A percentile compares a stretch with the other conserved stretches of the same genome.
Conservation (phyloP, 257 asterid species). For the Ilex asprella region DNA sequence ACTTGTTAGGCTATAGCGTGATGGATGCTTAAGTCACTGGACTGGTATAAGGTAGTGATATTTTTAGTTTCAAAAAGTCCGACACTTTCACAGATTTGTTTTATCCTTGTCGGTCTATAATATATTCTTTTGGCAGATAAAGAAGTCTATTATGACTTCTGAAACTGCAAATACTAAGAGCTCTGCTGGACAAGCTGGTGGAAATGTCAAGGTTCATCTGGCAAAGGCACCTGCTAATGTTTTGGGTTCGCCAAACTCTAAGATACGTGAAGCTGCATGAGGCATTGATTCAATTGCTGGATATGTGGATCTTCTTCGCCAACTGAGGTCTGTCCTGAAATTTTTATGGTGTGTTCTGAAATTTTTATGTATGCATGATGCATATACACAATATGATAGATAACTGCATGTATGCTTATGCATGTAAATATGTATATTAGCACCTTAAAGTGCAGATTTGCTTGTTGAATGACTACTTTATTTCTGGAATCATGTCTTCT, state of each 20-base stretch:
- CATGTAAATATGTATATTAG: too few species aligned
- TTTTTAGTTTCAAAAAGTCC: not conserved
- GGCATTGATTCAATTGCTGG: not conserved
- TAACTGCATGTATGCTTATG: too few species aligned
- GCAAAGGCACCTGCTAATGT: slow-evolving; percentile 49
- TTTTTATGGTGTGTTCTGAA: too few species aligned
- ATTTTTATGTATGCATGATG: too few species aligned
- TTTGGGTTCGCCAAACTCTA: slow-evolving; percentile 58
- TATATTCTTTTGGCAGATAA: slow-evolving; percentile 42
- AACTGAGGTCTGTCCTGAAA: too few species aligned
- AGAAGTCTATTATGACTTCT: slow-evolving; percentile 41
- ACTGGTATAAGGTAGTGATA: not conserved
- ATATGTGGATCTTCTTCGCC: not conserved
- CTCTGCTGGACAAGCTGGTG: slow-evolving; percentile 51
- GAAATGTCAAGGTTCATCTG: slow-evolving; percentile 52
- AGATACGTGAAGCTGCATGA: slow-evolving; percentile 57
- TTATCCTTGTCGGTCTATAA: not conserved
- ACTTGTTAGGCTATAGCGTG: not conserved
- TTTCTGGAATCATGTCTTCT: too few species aligned
- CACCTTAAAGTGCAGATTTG: too few species aligned
- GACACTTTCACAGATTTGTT: not conserved
- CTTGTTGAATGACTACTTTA: too few species aligned
- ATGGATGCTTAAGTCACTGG: not conserved
- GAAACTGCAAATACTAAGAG: slow-evolving; percentile 42
- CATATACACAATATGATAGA: too few species aligned